A percentile compares a stretch with the other conserved stretches of the same genome.
phyloP scores from a whole-genome alignment of 1,139 yeast species.

The Candida tropicalis region DNA sequence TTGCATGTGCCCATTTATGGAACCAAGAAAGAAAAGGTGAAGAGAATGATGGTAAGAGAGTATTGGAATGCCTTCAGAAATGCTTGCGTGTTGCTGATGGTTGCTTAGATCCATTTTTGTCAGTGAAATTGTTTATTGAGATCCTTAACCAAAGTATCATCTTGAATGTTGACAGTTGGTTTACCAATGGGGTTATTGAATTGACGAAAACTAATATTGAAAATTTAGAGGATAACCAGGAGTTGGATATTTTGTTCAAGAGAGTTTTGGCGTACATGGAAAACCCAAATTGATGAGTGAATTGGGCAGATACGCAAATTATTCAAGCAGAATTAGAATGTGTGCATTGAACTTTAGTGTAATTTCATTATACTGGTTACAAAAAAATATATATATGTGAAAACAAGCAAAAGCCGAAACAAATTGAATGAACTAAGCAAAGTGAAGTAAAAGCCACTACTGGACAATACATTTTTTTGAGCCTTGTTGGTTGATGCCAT shows the following conservation, averaged over 20 bases:
- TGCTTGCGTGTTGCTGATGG: constrained; percentile 90
- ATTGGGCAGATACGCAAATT: constrained; percentile 12
- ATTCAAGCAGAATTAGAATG: background rate
- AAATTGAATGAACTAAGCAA: no score
- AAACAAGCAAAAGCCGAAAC: no score
- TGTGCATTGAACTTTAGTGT: no score
- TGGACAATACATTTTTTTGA: no score
- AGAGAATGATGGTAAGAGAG: constrained; percentile 35
- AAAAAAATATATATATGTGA: no score
- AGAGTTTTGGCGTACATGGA: background rate
- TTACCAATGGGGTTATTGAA: constrained; percentile 85
- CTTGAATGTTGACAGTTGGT: constrained; percentile 74
- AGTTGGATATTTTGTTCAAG: constrained; percentile 2
- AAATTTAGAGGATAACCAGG: constrained; percentile 42
- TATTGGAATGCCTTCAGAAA: constrained; percentile 54
- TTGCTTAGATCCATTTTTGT: constrained; percentile 81
- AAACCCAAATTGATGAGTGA: background rate
- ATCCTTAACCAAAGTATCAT: constrained; percentile 83
- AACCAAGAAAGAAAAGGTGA: constrained; percentile 12
- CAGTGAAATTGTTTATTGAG: constrained; percentile 84
- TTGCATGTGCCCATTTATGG: constrained; percentile 89
- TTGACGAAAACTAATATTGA: constrained; percentile 77
- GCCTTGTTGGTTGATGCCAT: no score
- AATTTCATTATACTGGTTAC: no score
- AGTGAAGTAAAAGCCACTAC: no score